Evolutionary conservation across 2,329 filamentous ascomycete genomes (phyloP).

Genomic region (Pseudogymnoascus sp.): DNA sequence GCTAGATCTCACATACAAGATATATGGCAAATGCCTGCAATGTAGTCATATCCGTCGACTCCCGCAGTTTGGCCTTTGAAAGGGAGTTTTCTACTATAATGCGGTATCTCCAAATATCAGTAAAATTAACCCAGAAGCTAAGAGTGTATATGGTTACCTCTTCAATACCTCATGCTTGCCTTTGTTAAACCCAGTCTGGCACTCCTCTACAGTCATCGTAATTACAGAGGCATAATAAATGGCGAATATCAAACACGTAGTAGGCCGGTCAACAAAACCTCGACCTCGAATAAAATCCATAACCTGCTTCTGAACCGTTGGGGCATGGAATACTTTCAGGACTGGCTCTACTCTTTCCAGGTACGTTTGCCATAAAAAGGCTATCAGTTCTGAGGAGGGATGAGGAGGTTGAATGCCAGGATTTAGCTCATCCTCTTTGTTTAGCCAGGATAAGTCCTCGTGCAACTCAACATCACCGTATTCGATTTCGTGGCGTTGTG

Average conservation of each 20-base stretch:
- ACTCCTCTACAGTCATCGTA: conserved; percentile 40
- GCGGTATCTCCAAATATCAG: conserved; percentile 47
- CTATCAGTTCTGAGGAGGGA: neutral
- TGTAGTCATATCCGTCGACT: conserved; percentile 53
- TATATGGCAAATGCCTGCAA: conserved; percentile 57
- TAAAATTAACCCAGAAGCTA: neutral
- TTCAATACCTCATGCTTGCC: conserved; percentile 32
- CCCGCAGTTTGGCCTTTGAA: conserved; percentile 50
- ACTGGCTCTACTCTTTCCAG: conserved; percentile 44
- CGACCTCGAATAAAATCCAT: conserved; percentile 37
- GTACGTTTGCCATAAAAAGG: neutral
- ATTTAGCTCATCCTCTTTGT: neutral
- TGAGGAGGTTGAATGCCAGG: neutral
- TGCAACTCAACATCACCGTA: neutral
- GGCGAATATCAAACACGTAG: conserved; percentile 53
- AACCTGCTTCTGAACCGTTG: conserved; percentile 44
- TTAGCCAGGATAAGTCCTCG: neutral
- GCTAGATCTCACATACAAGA: conserved; percentile 43
- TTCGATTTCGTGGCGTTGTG: neutral
- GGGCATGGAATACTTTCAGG: conserved; percentile 51
- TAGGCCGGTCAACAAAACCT: conserved; percentile 41
- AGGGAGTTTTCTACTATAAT: conserved; percentile 55
- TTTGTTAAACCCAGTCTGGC: conserved; percentile 42
- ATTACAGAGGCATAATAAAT: conserved; percentile 55
- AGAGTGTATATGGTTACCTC: no score